A percentile compares a stretch with the other conserved stretches of the same genome.
Evolutionary conservation across 306 rosid genomes (phyloP).

Genomic region (Biancaea sappan): DNA sequence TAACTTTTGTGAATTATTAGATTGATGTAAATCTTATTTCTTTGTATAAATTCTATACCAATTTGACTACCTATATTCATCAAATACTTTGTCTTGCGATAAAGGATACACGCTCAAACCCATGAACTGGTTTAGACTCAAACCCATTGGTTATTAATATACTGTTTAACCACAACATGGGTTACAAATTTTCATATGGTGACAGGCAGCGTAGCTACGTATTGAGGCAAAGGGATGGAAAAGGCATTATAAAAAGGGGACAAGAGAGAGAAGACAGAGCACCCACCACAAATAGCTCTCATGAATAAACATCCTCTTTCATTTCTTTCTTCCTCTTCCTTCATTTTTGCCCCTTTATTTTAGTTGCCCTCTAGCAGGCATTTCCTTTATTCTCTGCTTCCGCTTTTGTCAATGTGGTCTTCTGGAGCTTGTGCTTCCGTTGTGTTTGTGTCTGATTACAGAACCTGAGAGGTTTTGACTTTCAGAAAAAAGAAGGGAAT

Average conservation of each 20-base stretch:
- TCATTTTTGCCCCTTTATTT: neutral
- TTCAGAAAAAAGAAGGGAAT: neutral
- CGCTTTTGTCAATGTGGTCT: slow-evolving; percentile 11
- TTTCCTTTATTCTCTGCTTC: neutral
- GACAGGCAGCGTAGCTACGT: neutral
- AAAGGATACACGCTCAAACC: too few species aligned
- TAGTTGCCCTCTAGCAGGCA: too few species aligned
- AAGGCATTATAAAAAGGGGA: slow-evolving; percentile 41
- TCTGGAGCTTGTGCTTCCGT: slow-evolving; percentile 27
- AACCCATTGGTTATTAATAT: too few species aligned
- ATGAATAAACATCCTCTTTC: neutral
- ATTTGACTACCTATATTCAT: too few species aligned
- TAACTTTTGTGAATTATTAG: too few species aligned
- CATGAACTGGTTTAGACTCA: too few species aligned
- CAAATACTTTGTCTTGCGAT: too few species aligned
- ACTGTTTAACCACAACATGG: too few species aligned
- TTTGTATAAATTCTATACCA: too few species aligned
- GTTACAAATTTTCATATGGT: too few species aligned
- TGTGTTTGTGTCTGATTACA: slow-evolving; percentile 12
- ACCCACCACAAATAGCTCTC: slow-evolving; percentile 14
- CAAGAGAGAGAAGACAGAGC: slow-evolving; percentile 12
- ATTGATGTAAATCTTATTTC: too few species aligned
- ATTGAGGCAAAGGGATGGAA: slow-evolving; percentile 27
- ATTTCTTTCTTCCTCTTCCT: neutral
- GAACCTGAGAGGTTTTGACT: slow-evolving; percentile 31